These are phyloP conservation scores for Caryopteris hybrid DNA, from an alignment of 305 asterid species.

Conservation along the genomic window DNA sequence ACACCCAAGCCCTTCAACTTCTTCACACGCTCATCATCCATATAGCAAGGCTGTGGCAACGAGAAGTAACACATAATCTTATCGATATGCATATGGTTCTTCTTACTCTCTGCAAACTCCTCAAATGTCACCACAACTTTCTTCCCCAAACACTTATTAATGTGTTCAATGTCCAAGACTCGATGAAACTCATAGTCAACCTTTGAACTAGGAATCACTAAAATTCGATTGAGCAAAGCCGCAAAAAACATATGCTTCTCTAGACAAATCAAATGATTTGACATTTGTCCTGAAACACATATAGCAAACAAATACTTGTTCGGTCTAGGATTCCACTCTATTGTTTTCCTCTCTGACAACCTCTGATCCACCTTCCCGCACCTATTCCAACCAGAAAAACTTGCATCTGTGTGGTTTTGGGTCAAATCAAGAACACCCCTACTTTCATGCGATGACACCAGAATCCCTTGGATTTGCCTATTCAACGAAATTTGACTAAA, in stretches of 20 bases:
- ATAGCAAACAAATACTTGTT: constrained; percentile 78
- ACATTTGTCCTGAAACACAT: constrained; percentile 95
- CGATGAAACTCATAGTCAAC: constrained; percentile 75
- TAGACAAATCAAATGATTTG: constrained; percentile 92
- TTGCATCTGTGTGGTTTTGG: constrained; percentile 45
- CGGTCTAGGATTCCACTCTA: constrained; percentile 84
- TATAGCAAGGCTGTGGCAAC: constrained; percentile 68
- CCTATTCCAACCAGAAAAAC: constrained; percentile 38
- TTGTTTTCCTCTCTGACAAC: constrained; percentile 55
- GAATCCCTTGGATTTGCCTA: constrained; percentile 61
- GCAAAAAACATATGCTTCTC: constrained; percentile 97
- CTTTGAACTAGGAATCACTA: constrained; percentile 85
- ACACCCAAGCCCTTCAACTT: constrained; percentile 78
- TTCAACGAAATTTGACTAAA: constrained; percentile 65
- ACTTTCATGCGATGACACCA: constrained; percentile 61
- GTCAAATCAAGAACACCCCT: constrained; percentile 26
- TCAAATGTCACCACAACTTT: constrained; percentile 83
- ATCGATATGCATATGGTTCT: constrained; percentile 63
- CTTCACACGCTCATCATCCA: constrained; percentile 83
- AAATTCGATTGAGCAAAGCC: constrained; percentile 62
- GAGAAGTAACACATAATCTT: constrained; percentile 86
- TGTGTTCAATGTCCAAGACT: constrained; percentile 76
- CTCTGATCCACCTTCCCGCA: constrained; percentile 68
- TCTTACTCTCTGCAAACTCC: constrained; percentile 63
- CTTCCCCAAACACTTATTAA: constrained; percentile 76